Evolutionary conservation across 1,284 basidiomycete genomes (phyloP).

Genomic region (Hymenochaete sp.): DNA sequence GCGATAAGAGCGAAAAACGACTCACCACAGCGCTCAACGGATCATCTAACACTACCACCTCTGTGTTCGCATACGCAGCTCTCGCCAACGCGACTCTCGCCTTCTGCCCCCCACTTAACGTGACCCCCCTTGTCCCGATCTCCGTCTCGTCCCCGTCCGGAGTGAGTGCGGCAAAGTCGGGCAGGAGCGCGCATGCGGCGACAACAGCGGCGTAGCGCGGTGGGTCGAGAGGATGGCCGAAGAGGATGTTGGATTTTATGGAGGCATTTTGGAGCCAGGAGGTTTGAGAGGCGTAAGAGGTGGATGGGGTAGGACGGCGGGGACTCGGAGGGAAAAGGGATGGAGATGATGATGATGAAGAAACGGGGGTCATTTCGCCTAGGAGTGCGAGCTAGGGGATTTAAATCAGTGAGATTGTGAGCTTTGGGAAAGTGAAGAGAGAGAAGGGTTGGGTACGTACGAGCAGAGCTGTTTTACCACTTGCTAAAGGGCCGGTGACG

Average conservation of each 20-base stretch:
- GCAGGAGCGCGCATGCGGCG: conserved; percentile 61
- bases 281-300: conserved; percentile 79
- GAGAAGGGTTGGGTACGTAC: conserved; percentile 25
- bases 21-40: conserved; percentile 61
- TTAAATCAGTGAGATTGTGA: conserved; percentile 37
- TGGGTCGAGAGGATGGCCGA: conserved; percentile 58
- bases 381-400: conserved; percentile 36
- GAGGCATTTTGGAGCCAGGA: conserved; percentile 74
- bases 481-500: conserved; percentile 67
- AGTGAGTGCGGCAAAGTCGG: conserved; percentile 65
- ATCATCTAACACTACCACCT: conserved; percentile 63
- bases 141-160: conserved; percentile 65
- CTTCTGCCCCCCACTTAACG: conserved; percentile 59
- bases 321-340: conserved; percentile 47
- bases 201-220: conserved; percentile 57
- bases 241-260: conserved; percentile 66
- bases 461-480: conserved; percentile 72
- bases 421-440: conserved; percentile 1
- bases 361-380: conserved; percentile 51
- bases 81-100: conserved; percentile 63
- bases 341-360: conserved; percentile 50
- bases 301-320: conserved; percentile 60
- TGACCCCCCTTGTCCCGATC: conserved; percentile 48
- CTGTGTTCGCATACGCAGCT: conserved; percentile 57
- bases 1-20: too few species aligned